Evolutionary conservation across 2,329 filamentous ascomycete genomes (phyloP), one percentile per base, ranked within the genome.

Genomic region (Neospermospora avenae): DNA sequence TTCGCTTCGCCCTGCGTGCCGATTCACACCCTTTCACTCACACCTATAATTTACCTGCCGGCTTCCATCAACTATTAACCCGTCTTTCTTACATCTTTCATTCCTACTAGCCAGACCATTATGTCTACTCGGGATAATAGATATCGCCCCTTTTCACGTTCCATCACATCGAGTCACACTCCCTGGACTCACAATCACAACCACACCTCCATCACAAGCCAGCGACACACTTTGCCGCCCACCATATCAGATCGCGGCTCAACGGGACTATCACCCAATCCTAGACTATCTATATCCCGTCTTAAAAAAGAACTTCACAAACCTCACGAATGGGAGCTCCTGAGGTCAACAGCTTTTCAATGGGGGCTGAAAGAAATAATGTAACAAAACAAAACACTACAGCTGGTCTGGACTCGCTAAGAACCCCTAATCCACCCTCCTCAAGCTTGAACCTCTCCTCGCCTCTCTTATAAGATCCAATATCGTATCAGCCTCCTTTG

Each of bases 311-410:
- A 34, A 24, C 24, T 25, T 52, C 49, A 52, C 49, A 22, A 52
- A 52, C 49, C 34, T 52, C 49, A 24, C 49, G 31, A 52, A 52
- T 37, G n/a, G n/a, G n/a, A n/a, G n/a, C n/a, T n/a, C n/a, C n/a
- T n/a, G n/a, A n/a, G n/a, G n/a, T n/a, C n/a, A n/a, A n/a, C n/a
- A n/a, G n/a, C n/a, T n/a, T n/a, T n/a, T n/a, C n/a, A 37, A 51
- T 52, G 49, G 51, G 51, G 51, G 51, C 37, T 16, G 22, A 41
- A 42, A 54, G 39, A 20, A n/a, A 6, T 31, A 31, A 31, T 6
- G n/a, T n/a, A 6, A 18, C n/a, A 42, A 42, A 54, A 24, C 37
- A 54, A 14, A 20, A 22, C 35, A 28, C 2, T 7, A 18, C 48
- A 51, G 48, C 46, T 10, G 16, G 25, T 22, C 24, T 41, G 31